Percentiles rank a stretch among this genome's conserved stretches.
Evolutionary conservation across 176 grass and related monocot species (phyloP).

Genomic region (Triticum dicoccoides): DNA sequence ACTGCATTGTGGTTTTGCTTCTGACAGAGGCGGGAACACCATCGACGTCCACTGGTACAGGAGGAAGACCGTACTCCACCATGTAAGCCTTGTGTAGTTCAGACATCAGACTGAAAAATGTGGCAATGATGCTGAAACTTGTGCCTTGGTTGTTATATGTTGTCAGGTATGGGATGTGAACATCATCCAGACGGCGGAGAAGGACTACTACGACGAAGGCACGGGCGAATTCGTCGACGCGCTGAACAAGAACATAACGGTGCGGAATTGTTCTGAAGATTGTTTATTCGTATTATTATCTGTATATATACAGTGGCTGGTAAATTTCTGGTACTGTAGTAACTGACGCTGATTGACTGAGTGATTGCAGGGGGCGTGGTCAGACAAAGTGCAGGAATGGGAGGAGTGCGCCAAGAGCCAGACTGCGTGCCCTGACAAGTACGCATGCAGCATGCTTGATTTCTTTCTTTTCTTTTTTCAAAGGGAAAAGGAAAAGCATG

Average conservation of each 20-base stretch:
- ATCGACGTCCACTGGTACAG: conserved; percentile 62
- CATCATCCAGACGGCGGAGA: conserved; percentile 36
- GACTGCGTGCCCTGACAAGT: conserved; percentile 58
- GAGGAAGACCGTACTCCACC: conserved; percentile 64
- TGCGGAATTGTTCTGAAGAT: not conserved
- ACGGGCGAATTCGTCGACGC: conserved; percentile 18
- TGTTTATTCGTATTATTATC: not conserved
- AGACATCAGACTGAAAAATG: not conserved
- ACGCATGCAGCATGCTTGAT: not conserved
- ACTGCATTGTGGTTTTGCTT: conserved; percentile 63
- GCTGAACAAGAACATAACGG: conserved; percentile 36
- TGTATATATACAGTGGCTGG: too few species aligned
- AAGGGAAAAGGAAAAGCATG: not conserved
- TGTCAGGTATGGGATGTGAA: conserved; percentile 43
- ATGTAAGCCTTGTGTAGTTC: conserved; percentile 22
- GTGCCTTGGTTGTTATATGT: not conserved
- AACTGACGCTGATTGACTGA: not conserved
- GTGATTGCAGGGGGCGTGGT: conserved; percentile 49
- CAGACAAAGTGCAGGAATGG: conserved; percentile 46
- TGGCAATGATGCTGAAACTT: not conserved
- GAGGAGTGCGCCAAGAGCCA: conserved; percentile 46
- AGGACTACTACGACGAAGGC: not conserved
- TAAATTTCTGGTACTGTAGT: not conserved
- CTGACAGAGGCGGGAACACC: conserved; percentile 64
- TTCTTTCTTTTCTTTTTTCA: not conserved